Base-by-base conservation (phyloP, 2,329 filamentous ascomycete genomes). In the Aureobasidium sp. region DNA sequence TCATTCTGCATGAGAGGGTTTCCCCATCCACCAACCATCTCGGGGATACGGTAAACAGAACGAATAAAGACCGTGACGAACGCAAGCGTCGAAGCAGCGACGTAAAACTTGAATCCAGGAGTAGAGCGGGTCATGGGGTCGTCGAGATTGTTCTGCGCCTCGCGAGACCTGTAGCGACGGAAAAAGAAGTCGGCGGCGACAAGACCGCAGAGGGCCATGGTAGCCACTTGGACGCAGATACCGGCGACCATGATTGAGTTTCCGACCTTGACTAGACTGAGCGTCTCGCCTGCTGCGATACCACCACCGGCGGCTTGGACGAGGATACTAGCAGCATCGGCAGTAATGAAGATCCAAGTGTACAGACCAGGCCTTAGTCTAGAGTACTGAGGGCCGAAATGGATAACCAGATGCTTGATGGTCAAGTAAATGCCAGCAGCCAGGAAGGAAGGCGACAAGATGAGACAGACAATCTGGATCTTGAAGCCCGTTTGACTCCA, bases 41-140 rank as follows among this genome's bases (percentile, higher is more conserved):
- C 74, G 3, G 74, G 73, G 6, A 76, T 64, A 63, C 72, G 74
- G 55, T 47, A 40, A 39, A 82, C 76, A 61, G 79, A 83, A 22
- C 85, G 73, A 60, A 80, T 79, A 59, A 86, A 80, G 62, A 88
- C 83, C 61, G 75, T 77, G 11, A 85, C 49, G n/a, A 81, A 83
- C 2, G 81, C 75, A 2, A 84, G 64, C 1, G 69, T 64, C 16
- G 85, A 71, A 10, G 77, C 79, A n/a, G 60, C 61, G 4, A 82
- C 64, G 64, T 84, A 85, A 11, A 71, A 70, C 52, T 70, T 71
- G 68, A 84, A 83, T 51, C 39, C 45, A 25, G 16, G 55, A 54
- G 38, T 55, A 7, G 47, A 42, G 30, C 32, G 21, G 24, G 32
- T 53, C 54, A 40, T 40, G 10, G 22, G 34, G 30, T 34, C 34